A percentile compares a stretch with the other conserved stretches of the same genome.
Evolutionary conservation across 805 yeast species (phyloP).

Genomic region (Cyberlindnera saturnus): DNA sequence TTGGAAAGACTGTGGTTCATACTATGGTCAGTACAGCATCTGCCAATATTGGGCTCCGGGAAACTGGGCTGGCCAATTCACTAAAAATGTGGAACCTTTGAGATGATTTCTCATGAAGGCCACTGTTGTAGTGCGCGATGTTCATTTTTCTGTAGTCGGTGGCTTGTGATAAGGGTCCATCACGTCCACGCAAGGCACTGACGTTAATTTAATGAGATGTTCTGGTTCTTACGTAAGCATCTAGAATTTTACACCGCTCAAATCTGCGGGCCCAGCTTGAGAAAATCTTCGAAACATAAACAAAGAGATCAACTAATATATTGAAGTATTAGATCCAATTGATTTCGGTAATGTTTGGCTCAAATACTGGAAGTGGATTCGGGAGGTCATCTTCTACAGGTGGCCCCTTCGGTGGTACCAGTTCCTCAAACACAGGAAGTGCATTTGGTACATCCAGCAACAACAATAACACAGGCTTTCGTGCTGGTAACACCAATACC

Average conservation of each 20-base stretch:
- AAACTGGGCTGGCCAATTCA: conserved; percentile 42
- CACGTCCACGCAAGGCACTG: too few relatives aligned
- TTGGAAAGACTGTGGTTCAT: conserved; percentile 44
- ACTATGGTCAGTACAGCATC: conserved; percentile 51
- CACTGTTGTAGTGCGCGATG: too few relatives aligned
- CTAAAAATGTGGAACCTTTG: conserved; percentile 29
- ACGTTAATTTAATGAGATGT: too few relatives aligned
- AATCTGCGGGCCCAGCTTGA: too few relatives aligned
- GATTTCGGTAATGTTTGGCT: conserved; percentile 14
- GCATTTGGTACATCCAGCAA: conserved; percentile 18
- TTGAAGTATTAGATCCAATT: neutral
- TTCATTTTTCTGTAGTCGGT: too few relatives aligned
- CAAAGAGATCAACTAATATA: neutral
- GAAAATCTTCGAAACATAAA: conserved; percentile 2
- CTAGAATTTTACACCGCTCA: neutral
- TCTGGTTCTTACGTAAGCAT: neutral
- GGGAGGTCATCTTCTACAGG: conserved; percentile 21
- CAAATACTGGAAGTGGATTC: conserved; percentile 12
- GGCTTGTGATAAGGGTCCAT: too few relatives aligned
- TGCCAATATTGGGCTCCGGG: conserved; percentile 71
- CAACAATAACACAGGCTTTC: conserved; percentile 11
- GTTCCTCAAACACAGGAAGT: conserved; percentile 6
- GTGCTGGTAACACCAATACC: conserved; percentile 3
- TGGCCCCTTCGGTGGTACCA: conserved; percentile 20
- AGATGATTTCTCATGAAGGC: neutral